phyloP scores from a whole-genome alignment of 768 basidiomycete genomes.

The Podaxis carcinomalis region DNA sequence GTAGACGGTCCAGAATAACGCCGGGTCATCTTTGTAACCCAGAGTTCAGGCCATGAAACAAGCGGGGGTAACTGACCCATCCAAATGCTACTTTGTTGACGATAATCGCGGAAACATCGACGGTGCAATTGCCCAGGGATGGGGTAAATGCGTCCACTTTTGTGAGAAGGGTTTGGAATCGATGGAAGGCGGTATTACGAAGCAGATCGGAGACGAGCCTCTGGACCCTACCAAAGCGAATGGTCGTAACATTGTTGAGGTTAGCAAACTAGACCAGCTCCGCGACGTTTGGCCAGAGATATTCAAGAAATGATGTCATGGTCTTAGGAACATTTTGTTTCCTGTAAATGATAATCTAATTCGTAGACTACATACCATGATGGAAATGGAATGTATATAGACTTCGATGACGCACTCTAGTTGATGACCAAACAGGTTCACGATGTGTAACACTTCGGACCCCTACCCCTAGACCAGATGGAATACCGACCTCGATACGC shows the following conservation, averaged over 20 bases:
- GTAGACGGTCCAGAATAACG: neutral
- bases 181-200: slow-evolving; percentile 58
- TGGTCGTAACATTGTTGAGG: slow-evolving; percentile 44
- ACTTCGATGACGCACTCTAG: neutral
- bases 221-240: slow-evolving; percentile 26
- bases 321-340: neutral
- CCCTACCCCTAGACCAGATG: slow-evolving; percentile 31
- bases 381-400: neutral
- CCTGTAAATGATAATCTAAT: slow-evolving; percentile 1
- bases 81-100: slow-evolving; percentile 76
- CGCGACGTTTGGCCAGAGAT: slow-evolving; percentile 72
- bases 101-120: slow-evolving; percentile 70
- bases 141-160: slow-evolving; percentile 75
- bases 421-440: neutral
- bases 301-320: slow-evolving; percentile 36
- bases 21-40: neutral
- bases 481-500: slow-evolving; percentile 62
- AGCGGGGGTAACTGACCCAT: slow-evolving; percentile 58
- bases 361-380: neutral
- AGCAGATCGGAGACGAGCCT: slow-evolving; percentile 37
- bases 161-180: slow-evolving; percentile 61
- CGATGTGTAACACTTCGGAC: neutral
- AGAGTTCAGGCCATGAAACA: slow-evolving; percentile 55
- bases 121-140: slow-evolving; percentile 60
- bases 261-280: slow-evolving; percentile 62